Evolutionary conservation across 1,284 basidiomycete species (phyloP).

Genomic region (Cutaneotrichosporon arboriforme): DNA sequence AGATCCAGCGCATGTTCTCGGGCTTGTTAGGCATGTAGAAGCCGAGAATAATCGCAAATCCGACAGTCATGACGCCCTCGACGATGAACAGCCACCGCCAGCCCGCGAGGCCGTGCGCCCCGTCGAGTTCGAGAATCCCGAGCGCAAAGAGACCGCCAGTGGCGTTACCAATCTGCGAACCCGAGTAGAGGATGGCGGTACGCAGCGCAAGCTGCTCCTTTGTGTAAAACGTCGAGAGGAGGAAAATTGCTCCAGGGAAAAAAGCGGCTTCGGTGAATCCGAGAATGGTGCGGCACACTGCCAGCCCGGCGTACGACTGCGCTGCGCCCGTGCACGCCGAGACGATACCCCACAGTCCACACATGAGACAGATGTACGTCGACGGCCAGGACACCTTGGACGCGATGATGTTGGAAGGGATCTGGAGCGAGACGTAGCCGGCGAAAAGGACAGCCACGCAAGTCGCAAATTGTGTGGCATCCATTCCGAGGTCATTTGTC

Average conservation of each 20-base stretch:
- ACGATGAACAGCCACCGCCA: conserved; percentile 43
- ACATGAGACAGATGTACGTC: conserved; percentile 29
- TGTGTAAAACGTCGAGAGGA: conserved; percentile 39
- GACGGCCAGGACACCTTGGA: conserved; percentile 27
- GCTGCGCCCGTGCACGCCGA: conserved; percentile 31
- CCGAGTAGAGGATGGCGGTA: conserved; percentile 32
- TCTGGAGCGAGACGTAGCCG: conserved; percentile 32
- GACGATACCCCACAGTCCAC: conserved; percentile 38
- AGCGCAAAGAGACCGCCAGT: conserved; percentile 36
- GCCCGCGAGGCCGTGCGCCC: conserved; percentile 33
- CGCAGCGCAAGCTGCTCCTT: conserved; percentile 34
- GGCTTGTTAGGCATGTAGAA: conserved; percentile 41
- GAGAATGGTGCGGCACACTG: conserved; percentile 24
- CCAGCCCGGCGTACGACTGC: conserved; percentile 22
- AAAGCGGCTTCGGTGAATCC: conserved; percentile 37
- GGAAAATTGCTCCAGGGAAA: conserved; percentile 37
- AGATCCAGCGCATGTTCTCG: conserved; percentile 30
- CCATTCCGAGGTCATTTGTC: conserved; percentile 15
- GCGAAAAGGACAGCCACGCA: conserved; percentile 28
- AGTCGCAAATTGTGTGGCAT: conserved; percentile 23
- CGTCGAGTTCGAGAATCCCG: conserved; percentile 25
- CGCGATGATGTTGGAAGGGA: conserved; percentile 42
- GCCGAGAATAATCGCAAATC: conserved; percentile 28
- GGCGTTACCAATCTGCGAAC: conserved; percentile 41
- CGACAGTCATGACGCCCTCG: conserved; percentile 29